Base-by-base conservation (phyloP, 2,329 filamentous ascomycete species). In the Sodiomyces alkalinus region DNA sequence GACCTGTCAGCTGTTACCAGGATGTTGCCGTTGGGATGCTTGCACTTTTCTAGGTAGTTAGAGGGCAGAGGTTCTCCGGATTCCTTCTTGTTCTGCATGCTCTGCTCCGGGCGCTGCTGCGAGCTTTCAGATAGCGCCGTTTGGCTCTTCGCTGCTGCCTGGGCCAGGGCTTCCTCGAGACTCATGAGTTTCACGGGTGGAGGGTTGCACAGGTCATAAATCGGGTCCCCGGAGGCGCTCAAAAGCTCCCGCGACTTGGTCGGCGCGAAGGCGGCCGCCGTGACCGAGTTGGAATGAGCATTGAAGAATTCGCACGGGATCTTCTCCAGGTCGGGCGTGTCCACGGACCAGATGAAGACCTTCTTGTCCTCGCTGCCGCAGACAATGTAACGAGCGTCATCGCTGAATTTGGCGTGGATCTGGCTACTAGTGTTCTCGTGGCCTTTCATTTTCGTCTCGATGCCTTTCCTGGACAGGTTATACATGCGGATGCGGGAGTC, bases 171-270 rank as follows among this genome's bases (percentile, higher is more conserved):
- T 42, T 90, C 81, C 13, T 77, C 72, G 16, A 75, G 67, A 39
- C 78, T 85, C 35, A 86, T 62, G 12, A 96, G 61, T 6, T 74
- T 86, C 11, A 96, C 74, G 0, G 87, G 85, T 0, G 87, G 90
- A 5, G 90, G 90, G 41, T 96, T 96, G 60, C 90, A 96, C 1
- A 96, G 64, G 42, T 94, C 86, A 49, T 85, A 98, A n/a, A 98
- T 70, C 2, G 90, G 86, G 47, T 98, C 86, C 31, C 82, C 80
- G 0, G 85, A 92, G 10, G 70, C 67, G 28, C 79, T 75, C 1
- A 98, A 64, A 3, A 90, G 60, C 43, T 80, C 76, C 32, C 81
- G 71, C 8, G 83, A 85, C 42, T 71, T 73, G 0, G 70, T 68
- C 0, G 90, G 87, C 1, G 87, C 87, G 45, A 94, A 77, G 4